Percentiles rank a stretch among this genome's conserved stretches.
Evolutionary conservation across 345 rosid genomes (phyloP).

Genomic region (Limnanthes douglasii): DNA sequence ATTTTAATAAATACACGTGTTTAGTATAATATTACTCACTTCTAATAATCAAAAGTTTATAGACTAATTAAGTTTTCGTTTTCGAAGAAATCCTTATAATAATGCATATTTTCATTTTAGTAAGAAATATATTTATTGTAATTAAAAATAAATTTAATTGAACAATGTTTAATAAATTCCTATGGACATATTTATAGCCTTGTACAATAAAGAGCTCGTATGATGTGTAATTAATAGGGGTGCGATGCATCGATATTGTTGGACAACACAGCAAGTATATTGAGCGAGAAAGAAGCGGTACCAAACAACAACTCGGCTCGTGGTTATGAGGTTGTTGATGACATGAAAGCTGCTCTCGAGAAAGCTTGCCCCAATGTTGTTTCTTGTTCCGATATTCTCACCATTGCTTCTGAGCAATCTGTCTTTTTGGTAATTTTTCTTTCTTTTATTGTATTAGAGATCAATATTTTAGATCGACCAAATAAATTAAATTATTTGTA

Average conservation of each 20-base stretch:
- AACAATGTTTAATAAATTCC: too few relatives aligned
- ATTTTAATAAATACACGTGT: too few relatives aligned
- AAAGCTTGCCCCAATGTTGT: slow-evolving; percentile 53
- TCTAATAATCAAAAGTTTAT: too few relatives aligned
- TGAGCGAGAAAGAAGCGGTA: slow-evolving; percentile 46
- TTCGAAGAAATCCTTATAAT: too few relatives aligned
- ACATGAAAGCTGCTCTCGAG: slow-evolving; percentile 51
- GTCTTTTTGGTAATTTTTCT: slow-evolving; percentile 48
- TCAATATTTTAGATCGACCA: background rate
- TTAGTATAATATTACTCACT: too few relatives aligned
- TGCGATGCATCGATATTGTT: slow-evolving; percentile 62
- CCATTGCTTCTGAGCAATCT: slow-evolving; percentile 46
- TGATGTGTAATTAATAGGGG: too few relatives aligned
- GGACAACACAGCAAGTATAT: slow-evolving; percentile 25
- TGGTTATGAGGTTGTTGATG: slow-evolving; percentile 57
- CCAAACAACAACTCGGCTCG: slow-evolving; percentile 35
- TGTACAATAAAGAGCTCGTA: too few relatives aligned
- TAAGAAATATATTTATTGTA: too few relatives aligned
- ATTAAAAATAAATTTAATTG: too few relatives aligned
- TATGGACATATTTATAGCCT: too few relatives aligned
- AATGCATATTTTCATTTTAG: too few relatives aligned
- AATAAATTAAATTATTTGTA: background rate
- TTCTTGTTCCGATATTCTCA: slow-evolving; percentile 67
- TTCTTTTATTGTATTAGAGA: background rate
- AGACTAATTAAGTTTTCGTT: too few relatives aligned